These are phyloP conservation scores for Penicillium sp. DNA, from an alignment of 2,329 filamentous ascomycete genomes.

Conservation along the genomic window DNA sequence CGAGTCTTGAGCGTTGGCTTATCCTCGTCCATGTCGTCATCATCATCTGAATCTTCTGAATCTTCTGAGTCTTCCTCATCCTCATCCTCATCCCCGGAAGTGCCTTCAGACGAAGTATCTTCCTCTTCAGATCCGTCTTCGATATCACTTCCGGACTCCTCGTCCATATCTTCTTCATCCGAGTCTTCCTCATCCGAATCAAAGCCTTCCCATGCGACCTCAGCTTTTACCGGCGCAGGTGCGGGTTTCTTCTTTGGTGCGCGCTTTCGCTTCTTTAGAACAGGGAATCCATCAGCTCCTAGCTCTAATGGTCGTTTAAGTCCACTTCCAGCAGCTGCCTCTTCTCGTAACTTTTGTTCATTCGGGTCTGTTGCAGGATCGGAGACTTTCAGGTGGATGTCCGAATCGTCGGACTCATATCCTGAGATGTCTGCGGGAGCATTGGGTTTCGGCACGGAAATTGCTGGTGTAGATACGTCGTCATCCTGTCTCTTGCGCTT, in stretches of 20 bases:
- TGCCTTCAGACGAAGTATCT: constrained; percentile 14
- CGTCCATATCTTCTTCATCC: constrained; percentile 18
- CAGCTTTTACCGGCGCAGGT: constrained; percentile 25
- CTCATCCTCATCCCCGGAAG: constrained; percentile 13
- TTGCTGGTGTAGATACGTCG: constrained; percentile 11
- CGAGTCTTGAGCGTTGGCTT: constrained; percentile 32
- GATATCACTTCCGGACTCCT: constrained; percentile 26
- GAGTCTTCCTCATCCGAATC: constrained; percentile 43
- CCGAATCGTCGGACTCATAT: constrained; percentile 36
- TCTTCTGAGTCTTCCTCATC: constrained; percentile 23
- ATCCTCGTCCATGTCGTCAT: constrained; percentile 20
- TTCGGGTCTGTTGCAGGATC: constrained; percentile 18
- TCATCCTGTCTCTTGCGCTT: constrained; percentile 65
- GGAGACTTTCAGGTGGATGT: constrained; percentile 26
- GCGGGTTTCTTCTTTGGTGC: constrained; percentile 50
- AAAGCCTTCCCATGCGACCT: constrained; percentile 48
- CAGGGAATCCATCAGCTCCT: constrained; percentile 73
- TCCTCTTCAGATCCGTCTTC: constrained; percentile 29
- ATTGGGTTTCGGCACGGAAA: constrained; percentile 20
- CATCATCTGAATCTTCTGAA: constrained; percentile 24
- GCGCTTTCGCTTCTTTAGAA: constrained; percentile 79
- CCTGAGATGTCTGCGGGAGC: constrained; percentile 30
- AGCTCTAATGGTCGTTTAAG: constrained; percentile 82
- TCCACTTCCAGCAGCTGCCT: constrained; percentile 60
- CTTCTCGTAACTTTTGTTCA: constrained; percentile 51